Percentiles rank a stretch among this genome's conserved stretches.
Evolutionary conservation across 2,329 filamentous ascomycete genomes (phyloP).

Genomic region (Annulohypoxylon truncatum): DNA sequence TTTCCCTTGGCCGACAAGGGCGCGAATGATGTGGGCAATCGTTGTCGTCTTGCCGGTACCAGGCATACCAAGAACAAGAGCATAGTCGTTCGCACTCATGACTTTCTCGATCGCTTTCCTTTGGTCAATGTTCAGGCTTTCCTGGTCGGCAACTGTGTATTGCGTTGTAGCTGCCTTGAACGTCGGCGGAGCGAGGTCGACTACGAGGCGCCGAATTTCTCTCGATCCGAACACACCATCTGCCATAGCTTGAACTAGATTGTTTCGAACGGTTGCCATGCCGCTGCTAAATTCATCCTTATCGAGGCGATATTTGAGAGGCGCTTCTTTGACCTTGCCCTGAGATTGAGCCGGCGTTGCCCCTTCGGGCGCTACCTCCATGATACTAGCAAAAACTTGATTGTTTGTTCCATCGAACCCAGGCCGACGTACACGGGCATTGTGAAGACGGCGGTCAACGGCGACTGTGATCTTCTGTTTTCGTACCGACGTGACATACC

Average conservation of each 20-base stretch:
- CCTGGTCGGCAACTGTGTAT: conserved; percentile 70
- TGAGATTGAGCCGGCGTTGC: conserved; percentile 63
- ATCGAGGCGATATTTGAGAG: conserved; percentile 84
- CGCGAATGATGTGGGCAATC: conserved; percentile 95
- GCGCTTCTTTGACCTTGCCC: conserved; percentile 63
- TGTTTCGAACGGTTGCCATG: conserved; percentile 94
- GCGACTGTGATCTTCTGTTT: conserved; percentile 84
- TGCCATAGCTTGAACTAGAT: conserved; percentile 91
- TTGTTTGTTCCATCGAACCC: conserved; percentile 82
- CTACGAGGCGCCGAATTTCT: conserved; percentile 81
- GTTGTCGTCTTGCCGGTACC: conserved; percentile 98
- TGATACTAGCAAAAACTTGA: conserved; percentile 90
- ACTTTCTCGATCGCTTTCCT: conserved; percentile 89
- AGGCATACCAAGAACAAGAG: conserved; percentile 97
- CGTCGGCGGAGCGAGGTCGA: conserved; percentile 77
- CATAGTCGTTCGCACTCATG: conserved; percentile 95
- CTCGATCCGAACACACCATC: conserved; percentile 76
- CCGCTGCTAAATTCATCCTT: conserved; percentile 99
- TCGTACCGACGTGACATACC: conserved; percentile 83
- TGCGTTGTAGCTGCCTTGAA: conserved; percentile 77
- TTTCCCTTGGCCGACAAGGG: conserved; percentile 88
- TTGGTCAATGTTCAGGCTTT: conserved; percentile 87
- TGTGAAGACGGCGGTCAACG: conserved; percentile 90
- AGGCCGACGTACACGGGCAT: conserved; percentile 78
- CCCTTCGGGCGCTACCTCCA: conserved; percentile 78